These are phyloP conservation scores for Helianthus tuberosus DNA, from an alignment of 129 eudicot genomes.

Conservation along the genomic window DNA sequence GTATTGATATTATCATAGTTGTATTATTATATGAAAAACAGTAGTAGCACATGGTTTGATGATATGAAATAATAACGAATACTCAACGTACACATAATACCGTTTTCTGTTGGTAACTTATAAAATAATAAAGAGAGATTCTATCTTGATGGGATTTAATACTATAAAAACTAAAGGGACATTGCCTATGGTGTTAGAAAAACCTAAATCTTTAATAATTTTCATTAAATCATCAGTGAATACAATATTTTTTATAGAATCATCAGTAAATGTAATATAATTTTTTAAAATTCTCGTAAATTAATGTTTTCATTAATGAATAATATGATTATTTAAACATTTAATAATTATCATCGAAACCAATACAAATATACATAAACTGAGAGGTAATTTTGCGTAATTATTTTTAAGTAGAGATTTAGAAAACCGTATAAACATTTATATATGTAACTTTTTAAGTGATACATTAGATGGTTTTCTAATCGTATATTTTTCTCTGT, in stretches of 20 bases:
- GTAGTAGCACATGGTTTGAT: slow-evolving; percentile 34
- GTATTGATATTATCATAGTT: slow-evolving; percentile 11
- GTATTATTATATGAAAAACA: slow-evolving; percentile 20
- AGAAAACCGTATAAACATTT: too few species aligned
- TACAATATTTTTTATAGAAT: background rate
- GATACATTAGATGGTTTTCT: too few species aligned
- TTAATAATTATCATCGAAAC: background rate
- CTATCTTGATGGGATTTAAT: background rate
- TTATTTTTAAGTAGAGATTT: too few species aligned
- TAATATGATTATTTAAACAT: background rate
- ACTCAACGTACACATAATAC: slow-evolving; percentile 20
- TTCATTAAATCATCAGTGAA: too few species aligned
- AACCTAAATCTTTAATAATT: background rate
- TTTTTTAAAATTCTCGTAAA: background rate
- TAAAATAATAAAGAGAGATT: slow-evolving; percentile 3
- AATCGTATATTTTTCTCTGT: too few species aligned
- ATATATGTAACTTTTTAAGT: too few species aligned
- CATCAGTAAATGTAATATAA: too few species aligned
- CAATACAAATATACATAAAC: background rate
- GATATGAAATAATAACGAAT: slow-evolving; percentile 15
- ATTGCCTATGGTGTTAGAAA: background rate
- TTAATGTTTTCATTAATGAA: background rate
- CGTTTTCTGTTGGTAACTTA: slow-evolving; percentile 30
- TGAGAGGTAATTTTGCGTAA: background rate
- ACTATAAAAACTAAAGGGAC: background rate